Base-by-base conservation (phyloP, 192 early-diverging fungal species). In the Pilobolus umbonatus region DNA sequence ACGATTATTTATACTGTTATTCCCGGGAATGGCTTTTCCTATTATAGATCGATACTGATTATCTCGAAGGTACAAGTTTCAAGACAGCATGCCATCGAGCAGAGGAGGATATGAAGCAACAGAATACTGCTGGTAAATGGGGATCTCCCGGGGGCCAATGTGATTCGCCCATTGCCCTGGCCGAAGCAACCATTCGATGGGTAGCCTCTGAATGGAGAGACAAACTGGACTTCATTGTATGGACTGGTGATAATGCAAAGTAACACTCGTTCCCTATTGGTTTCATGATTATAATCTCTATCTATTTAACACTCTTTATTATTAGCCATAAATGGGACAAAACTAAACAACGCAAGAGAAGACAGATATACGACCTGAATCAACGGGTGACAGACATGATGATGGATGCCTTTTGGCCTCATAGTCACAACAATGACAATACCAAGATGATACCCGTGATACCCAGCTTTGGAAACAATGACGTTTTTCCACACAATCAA, bases 211-310 rank as follows among this genome's bases (percentile, higher is more conserved):
- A 75, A 10, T 73, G 71, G 52, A 47, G 42, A 12, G 55, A 71
- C 17, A 62, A 71, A 6, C 57, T 85, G 4, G 87, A 89, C 61
- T 89, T 89, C 77, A 80, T 89, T 0, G 56, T 82, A 4, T 89
- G 82, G 79, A 89, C 85, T 2, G 87, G 87, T 2, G 87, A 89
- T 57, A 85, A 78, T 71, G 76, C 80, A 4, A 75, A 74, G 80
- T 79, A 72, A 39, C 32, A 44, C 26, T 38, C 6, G 17, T 36
- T 36, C 24, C 46, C n/a, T n/a, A n/a, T n/a, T n/a, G n/a, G 11
- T 39, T 40, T 51, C 15, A 40, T n/a, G n/a, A n/a, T n/a, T n/a
- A n/a, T 54, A 4, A 9, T 50, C 19, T 31, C 5, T 31, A 2
- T 54, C 10, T 44, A 5, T 14, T 43, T 21, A 46, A 22, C 47